phyloP scores from a whole-genome alignment of 2,329 filamentous ascomycete genomes.

The Ilyonectria sp. region DNA sequence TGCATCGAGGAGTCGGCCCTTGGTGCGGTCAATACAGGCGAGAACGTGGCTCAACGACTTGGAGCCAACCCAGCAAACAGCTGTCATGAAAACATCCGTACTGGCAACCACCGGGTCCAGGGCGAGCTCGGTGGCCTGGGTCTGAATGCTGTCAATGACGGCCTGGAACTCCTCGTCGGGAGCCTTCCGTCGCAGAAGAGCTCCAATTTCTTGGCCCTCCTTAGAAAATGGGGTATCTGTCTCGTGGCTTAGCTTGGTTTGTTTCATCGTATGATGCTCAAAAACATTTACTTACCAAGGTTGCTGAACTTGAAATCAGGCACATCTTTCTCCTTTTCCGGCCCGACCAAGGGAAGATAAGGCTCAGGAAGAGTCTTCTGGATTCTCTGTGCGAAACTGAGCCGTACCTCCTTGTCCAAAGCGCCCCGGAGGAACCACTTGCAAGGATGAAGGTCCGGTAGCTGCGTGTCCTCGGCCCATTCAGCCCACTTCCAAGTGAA shows the following conservation, averaged over 20 bases:
- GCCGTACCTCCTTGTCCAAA: conserved; percentile 94
- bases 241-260: conserved; percentile 6
- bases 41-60: conserved; percentile 97
- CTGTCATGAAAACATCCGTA: conserved; percentile 93
- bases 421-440: conserved; percentile 95
- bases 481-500: conserved; percentile 99
- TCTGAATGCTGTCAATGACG: conserved; percentile 84
- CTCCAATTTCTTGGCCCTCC: conserved; percentile 87
- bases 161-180: conserved; percentile 89
- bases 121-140: conserved; percentile 79
- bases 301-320: conserved; percentile 93
- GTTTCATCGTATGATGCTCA: neutral
- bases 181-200: conserved; percentile 86
- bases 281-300: conserved; percentile 69
- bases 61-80: conserved; percentile 92
- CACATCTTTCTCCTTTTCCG: conserved; percentile 94
- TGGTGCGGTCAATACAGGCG: conserved; percentile 95
- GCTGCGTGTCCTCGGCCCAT: conserved; percentile 89
- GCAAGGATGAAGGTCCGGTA: conserved; percentile 84
- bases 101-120: conserved; percentile 88
- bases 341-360: conserved; percentile 85
- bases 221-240: conserved; percentile 85
- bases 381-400: conserved; percentile 96
- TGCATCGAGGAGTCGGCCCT: conserved; percentile 86
- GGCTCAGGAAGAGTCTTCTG: conserved; percentile 91